Evolutionary conservation across 73 alveolate genomes (phyloP).

Genomic region (Tetrahymena malaccensis): DNA sequence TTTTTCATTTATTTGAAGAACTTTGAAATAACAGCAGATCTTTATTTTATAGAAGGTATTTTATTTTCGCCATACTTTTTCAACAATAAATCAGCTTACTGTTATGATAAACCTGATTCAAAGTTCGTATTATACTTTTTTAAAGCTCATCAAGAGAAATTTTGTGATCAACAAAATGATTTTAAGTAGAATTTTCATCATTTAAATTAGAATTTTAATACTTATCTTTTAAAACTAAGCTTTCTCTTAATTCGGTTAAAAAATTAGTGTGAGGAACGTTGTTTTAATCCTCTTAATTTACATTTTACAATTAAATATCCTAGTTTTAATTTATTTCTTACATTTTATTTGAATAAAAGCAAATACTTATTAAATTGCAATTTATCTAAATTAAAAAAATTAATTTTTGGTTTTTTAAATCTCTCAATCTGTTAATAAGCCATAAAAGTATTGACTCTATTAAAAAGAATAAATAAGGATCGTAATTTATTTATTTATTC

Average conservation of each 20-base stretch:
- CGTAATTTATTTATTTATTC: no score
- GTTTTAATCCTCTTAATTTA: no score
- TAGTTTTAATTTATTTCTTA: not conserved
- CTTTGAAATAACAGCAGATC: conserved; percentile 54
- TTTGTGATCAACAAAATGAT: conserved; percentile 45
- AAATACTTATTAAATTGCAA: no score
- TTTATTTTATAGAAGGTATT: conserved; percentile 61
- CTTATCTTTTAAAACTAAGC: not conserved
- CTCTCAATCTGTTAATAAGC: no score
- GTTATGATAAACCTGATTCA: conserved; percentile 31
- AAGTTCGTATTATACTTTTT: conserved; percentile 39
- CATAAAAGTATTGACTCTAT: no score
- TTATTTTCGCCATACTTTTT: conserved; percentile 65
- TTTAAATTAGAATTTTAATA: not conserved
- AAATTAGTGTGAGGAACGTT: not conserved
- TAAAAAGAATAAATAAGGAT: no score
- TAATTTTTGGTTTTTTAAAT: no score
- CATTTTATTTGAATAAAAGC: not conserved
- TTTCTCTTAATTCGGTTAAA: not conserved
- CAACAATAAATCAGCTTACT: conserved; percentile 31
- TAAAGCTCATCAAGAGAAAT: conserved; percentile 53
- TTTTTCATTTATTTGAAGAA: conserved; percentile 63
- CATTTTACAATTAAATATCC: not conserved
- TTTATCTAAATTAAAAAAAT: no score
- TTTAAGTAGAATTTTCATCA: not conserved